Base-by-base conservation (phyloP, 2,329 filamentous ascomycete genomes). In the Calonectria pseudoturangicola region DNA sequence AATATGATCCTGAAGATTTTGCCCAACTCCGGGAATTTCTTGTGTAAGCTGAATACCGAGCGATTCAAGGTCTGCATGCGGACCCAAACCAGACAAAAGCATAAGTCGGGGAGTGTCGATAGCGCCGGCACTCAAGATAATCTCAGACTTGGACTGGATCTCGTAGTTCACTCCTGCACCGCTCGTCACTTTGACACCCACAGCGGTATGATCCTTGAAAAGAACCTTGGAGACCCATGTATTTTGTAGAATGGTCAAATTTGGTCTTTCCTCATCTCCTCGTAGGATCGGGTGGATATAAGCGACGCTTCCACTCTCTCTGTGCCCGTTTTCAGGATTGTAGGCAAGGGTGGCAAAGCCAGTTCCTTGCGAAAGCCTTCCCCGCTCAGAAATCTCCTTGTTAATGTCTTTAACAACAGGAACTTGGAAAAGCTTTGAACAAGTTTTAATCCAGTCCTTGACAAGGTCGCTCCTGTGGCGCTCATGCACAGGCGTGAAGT, bases 211-310 rank as follows among this genome's bases (percentile, higher is more conserved):
- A 74, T 88, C 89, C 51, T 85, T 83, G 58, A 95, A 87, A 78
- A 95, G 94, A 81, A 96, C 86, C 81, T 92, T 93, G 81, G 89
- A 92, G 71, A 96, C 94, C 93, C 93, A 95, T 45, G 93, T 92
- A 79, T 95, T 92, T 81, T 93, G 95, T 72, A 96, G 87, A 72
- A 96, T 89, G 9, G 56, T 63, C 6, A 69, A 25, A 27, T 69
- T 69, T 21, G 66, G 66, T 8, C 66, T 41, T 2, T 67, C 45
- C 16, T 70, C 71, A 2, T 73, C 67, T 0, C 66, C 71, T 25
- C 71, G 27, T 5, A 73, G 45, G 3, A 70, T 73, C 6, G 71
- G 71, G 47, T 73, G 71, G 25, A 73, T 41, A 18, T 73, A 73
- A 2, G 71, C 54, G 4, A 73, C 68, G 25, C 71, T 73, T 2